Evolutionary conservation across 108 stramenopile genomes (phyloP).

Genomic region (Fragilaria radians): DNA sequence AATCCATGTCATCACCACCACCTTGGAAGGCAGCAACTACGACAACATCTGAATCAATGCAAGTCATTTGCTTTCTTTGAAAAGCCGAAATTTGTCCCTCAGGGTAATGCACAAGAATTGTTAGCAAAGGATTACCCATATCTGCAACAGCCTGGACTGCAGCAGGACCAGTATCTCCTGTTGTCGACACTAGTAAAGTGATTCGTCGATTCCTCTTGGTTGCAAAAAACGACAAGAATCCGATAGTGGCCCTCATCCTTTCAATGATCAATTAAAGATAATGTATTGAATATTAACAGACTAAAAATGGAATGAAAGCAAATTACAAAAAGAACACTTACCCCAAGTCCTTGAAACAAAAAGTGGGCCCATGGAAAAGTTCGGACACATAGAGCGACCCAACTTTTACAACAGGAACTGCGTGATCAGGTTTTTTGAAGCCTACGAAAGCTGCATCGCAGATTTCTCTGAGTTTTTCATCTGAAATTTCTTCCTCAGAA

Average conservation of each 20-base stretch:
- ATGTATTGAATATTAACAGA: no score
- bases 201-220: conserved; percentile 33
- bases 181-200: conserved; percentile 69
- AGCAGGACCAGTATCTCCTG: conserved; percentile 92
- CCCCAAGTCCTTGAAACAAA: conserved; percentile 92
- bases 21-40: conserved; percentile 76
- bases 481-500: conserved; percentile 31
- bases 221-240: conserved; percentile 59
- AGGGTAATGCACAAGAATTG: conserved; percentile 80
- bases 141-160: conserved; percentile 79
- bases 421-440: conserved; percentile 23
- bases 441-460: conserved; percentile 33
- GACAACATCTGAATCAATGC: conserved; percentile 38
- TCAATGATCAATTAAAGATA: no score
- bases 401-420: conserved; percentile 33
- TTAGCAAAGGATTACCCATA: conserved; percentile 40
- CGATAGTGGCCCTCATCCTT: conserved; percentile 57
- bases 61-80: conserved; percentile 83
- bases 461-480: conserved; percentile 30
- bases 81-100: conserved; percentile 75
- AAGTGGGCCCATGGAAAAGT: conserved; percentile 88
- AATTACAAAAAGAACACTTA: conserved; percentile 6
- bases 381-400: conserved; percentile 55
- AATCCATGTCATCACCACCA: conserved; percentile 91
- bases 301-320: no score